Percentiles rank a stretch among this genome's conserved stretches.
Evolutionary conservation across 108 stramenopile genomes (phyloP).

Genomic region (Fragilariopsis cylindrus): DNA sequence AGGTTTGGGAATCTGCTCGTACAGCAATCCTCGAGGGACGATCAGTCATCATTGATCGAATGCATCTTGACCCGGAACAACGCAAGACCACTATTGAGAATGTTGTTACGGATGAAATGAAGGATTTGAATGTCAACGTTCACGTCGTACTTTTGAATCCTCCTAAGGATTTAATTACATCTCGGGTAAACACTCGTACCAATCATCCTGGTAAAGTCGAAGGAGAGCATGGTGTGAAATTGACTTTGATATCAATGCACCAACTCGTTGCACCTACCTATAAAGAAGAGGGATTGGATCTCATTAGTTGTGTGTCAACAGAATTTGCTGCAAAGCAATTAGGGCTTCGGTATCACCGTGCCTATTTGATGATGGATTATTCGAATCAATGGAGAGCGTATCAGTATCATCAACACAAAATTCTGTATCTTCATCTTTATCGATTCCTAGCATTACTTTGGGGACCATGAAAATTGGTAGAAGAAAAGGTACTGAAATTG

Average conservation of each 20-base stretch:
- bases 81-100: conserved; percentile 46
- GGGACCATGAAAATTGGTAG: conserved; percentile 71
- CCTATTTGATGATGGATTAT: not conserved
- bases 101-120: conserved; percentile 30
- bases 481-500: conserved; percentile 30
- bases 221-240: conserved; percentile 55
- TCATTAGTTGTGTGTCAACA: conserved; percentile 46
- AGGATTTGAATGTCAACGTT: not conserved
- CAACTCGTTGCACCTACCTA: conserved; percentile 57
- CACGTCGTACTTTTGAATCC: conserved; percentile 64
- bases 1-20: conserved; percentile 55
- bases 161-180: conserved; percentile 43
- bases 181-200: conserved; percentile 59
- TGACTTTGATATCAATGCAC: conserved; percentile 48
- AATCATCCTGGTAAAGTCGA: conserved; percentile 81
- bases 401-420: not conserved
- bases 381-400: not conserved
- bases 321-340: conserved; percentile 22
- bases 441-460: conserved; percentile 55
- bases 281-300: conserved; percentile 41
- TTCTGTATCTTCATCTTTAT: not conserved
- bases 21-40: conserved; percentile 38
- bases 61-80: conserved; percentile 73
- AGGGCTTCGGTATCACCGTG: conserved; percentile 25
- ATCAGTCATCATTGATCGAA: conserved; percentile 78